These are phyloP conservation scores for Aspergillus sojae DNA, from an alignment of 2,329 filamentous ascomycete species.

Conservation along the genomic window DNA sequence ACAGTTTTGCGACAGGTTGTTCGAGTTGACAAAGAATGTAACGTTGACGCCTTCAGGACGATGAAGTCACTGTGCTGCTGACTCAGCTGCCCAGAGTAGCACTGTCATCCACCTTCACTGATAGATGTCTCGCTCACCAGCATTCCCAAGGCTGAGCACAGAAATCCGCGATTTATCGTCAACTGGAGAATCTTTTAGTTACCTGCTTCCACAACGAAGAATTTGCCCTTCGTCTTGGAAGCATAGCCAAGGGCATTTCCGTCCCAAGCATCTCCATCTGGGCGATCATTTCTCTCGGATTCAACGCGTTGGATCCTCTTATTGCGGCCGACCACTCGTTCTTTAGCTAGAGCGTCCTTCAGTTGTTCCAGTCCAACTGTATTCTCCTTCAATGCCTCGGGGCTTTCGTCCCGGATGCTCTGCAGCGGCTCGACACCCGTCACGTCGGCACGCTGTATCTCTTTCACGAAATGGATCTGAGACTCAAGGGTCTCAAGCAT, in stretches of 20 bases:
- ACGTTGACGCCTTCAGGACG: constrained; percentile 13
- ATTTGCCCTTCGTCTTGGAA: constrained; percentile 67
- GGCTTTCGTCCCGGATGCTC: constrained; percentile 74
- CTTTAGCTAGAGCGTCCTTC: constrained; percentile 41
- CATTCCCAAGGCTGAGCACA: neutral
- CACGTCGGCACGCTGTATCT: constrained; percentile 80
- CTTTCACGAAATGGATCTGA: constrained; percentile 88
- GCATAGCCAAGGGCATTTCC: constrained; percentile 74
- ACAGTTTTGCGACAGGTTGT: neutral
- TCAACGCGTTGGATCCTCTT: constrained; percentile 51
- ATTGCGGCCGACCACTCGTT: constrained; percentile 44
- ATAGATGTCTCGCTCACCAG: neutral
- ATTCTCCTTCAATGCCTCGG: constrained; percentile 40
- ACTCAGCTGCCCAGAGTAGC: constrained; percentile 23
- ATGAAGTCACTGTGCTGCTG: constrained; percentile 23
- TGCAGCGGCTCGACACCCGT: constrained; percentile 71
- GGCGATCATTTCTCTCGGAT: constrained; percentile 30
- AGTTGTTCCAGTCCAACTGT: constrained; percentile 43
- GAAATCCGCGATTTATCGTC: constrained; percentile 9
- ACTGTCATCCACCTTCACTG: neutral
- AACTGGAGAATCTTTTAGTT: constrained; percentile 10
- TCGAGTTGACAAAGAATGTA: constrained; percentile 7
- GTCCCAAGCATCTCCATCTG: constrained; percentile 57
- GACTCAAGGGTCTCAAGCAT: constrained; percentile 77
- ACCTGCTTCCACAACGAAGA: constrained; percentile 70